Evolutionary conservation across 73 alveolate genomes (phyloP).

Genomic region (Paramecium biaurelia): DNA sequence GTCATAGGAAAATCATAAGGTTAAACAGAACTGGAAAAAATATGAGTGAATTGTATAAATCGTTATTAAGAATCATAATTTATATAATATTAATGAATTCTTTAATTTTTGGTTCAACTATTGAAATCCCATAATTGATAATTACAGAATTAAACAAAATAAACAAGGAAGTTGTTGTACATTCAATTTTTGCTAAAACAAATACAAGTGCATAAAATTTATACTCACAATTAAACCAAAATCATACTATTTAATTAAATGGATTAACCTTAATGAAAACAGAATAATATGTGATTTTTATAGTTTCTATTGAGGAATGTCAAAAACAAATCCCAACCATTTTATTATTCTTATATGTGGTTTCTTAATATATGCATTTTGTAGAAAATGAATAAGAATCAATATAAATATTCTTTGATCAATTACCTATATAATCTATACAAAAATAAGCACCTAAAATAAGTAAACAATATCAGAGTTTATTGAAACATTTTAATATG

Average conservation of each 20-base stretch:
- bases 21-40: constrained; percentile 30
- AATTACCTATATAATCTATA: background rate
- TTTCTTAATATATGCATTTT: background rate
- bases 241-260: background rate
- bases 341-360: background rate
- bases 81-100: background rate
- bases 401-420: background rate
- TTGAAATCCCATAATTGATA: background rate
- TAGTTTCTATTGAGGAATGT: background rate
- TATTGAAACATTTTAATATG: background rate
- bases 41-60: background rate
- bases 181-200: background rate
- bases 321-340: background rate
- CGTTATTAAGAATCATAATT: background rate
- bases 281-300: background rate
- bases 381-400: background rate
- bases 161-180: background rate
- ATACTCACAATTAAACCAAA: background rate
- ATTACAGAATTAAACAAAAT: background rate
- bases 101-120: background rate
- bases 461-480: background rate
- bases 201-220: background rate
- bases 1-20: constrained; percentile 58
- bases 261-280: background rate
- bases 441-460: background rate